phyloP scores from a whole-genome alignment of 176 grass and related monocot genomes.

The Carex parvula region DNA sequence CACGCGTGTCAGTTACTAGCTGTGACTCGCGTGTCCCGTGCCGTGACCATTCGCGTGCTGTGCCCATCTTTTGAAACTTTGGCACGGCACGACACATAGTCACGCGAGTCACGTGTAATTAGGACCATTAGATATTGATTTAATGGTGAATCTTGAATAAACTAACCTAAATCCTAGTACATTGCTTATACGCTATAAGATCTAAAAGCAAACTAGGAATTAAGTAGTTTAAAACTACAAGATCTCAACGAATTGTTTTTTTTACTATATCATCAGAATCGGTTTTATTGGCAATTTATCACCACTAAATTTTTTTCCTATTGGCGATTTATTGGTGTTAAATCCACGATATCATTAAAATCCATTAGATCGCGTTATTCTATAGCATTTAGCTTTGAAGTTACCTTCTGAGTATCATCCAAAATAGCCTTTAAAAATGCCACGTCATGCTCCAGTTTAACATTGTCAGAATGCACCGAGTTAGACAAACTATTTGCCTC shows the following conservation, averaged over 20 bases:
- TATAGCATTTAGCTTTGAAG: neutral
- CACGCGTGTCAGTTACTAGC: too few relatives aligned
- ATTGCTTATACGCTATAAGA: neutral
- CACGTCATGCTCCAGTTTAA: conserved; percentile 83
- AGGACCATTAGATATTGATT: too few relatives aligned
- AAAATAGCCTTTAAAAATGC: conserved; percentile 83
- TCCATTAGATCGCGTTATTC: neutral
- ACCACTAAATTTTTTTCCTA: neutral
- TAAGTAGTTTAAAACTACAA: neutral
- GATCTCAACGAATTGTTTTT: neutral
- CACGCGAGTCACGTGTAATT: too few relatives aligned
- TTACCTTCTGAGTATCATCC: conserved; percentile 92
- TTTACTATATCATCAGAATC: neutral
- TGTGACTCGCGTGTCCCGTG: too few relatives aligned
- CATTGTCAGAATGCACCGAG: conserved; percentile 76
- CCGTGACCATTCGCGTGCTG: too few relatives aligned
- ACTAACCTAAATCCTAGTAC: neutral
- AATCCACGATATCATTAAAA: neutral
- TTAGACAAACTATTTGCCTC: conserved; percentile 80
- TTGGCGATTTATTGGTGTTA: neutral
- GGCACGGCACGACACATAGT: too few relatives aligned
- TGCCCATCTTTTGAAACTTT: too few relatives aligned
- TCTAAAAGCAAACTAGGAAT: neutral
- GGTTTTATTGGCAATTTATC: neutral
- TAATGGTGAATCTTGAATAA: too few relatives aligned